Evolutionary conservation across 208 protist species (phyloP).

Genomic region (Angomonas deanei): DNA sequence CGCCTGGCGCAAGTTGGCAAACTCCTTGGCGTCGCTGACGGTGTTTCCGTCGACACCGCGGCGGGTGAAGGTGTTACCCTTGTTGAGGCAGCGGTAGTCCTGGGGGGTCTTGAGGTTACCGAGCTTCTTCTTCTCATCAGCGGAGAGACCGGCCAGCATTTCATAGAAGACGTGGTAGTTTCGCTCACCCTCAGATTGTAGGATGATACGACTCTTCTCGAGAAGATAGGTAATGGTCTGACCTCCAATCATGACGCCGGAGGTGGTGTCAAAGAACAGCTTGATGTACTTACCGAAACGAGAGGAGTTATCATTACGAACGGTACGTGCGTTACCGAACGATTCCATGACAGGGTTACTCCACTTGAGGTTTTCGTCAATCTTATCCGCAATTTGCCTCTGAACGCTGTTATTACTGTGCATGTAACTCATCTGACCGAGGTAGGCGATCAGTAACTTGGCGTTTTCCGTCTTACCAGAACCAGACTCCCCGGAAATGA

Average conservation of each 20-base stretch:
- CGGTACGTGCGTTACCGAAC: slow-evolving; percentile 92
- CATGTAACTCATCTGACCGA: slow-evolving; percentile 76
- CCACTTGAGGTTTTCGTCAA: slow-evolving; percentile 70
- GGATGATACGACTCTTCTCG: slow-evolving; percentile 92
- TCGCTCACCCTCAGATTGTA: slow-evolving; percentile 85
- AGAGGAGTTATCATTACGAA: slow-evolving; percentile 92
- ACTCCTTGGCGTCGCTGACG: slow-evolving; percentile 89
- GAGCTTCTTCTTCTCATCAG: slow-evolving; percentile 62
- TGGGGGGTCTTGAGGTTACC: slow-evolving; percentile 56
- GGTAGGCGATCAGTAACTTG: slow-evolving; percentile 85
- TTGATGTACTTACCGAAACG: slow-evolving; percentile 95
- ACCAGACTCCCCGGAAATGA: slow-evolving; percentile 94
- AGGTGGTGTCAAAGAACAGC: slow-evolving; percentile 85
- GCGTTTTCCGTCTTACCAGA: slow-evolving; percentile 94
- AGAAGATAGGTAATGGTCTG: slow-evolving; percentile 89
- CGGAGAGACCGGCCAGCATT: slow-evolving; percentile 79
- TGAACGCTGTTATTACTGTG: slow-evolving; percentile 66
- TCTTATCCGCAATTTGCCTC: slow-evolving; percentile 54
- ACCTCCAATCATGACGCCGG: slow-evolving; percentile 84
- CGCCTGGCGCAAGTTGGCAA: slow-evolving; percentile 64
- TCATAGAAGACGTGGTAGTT: slow-evolving; percentile 97
- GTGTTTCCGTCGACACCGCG: slow-evolving; percentile 72
- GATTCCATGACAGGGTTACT: slow-evolving; percentile 93
- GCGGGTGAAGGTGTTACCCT: slow-evolving; percentile 74
- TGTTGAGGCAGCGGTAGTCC: slow-evolving; percentile 87